Percentiles rank a stretch among this genome's conserved stretches.
Conservation (phyloP, 1,284 basidiomycete genomes). For the Pseudomicrostroma phylloplanum region DNA sequence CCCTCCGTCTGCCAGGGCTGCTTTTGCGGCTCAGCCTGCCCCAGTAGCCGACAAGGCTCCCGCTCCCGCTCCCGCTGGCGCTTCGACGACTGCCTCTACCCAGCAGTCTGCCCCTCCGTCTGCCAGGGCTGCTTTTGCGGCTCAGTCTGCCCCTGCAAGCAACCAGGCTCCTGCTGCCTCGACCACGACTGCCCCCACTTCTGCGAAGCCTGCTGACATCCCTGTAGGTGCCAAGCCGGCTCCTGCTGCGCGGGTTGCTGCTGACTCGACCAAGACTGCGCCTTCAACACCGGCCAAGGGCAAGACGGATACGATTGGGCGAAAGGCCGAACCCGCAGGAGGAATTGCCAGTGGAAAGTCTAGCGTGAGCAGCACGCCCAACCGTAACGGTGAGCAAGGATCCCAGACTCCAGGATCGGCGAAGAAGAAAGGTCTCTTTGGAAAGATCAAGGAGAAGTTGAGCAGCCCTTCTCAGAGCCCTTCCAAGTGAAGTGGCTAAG, state of each 20-base stretch:
- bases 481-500: not conserved
- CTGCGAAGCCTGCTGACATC: not conserved
- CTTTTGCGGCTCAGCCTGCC: not conserved
- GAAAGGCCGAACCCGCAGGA: not conserved
- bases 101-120: not conserved
- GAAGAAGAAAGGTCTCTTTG: slow-evolving; percentile 4
- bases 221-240: not conserved
- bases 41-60: not conserved
- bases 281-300: slow-evolving; percentile 2
- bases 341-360: too few relatives aligned
- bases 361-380: too few relatives aligned
- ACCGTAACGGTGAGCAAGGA: too few relatives aligned
- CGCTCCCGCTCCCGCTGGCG: not conserved
- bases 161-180: not conserved
- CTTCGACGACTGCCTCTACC: too few relatives aligned
- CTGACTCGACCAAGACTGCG: not conserved
- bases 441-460: slow-evolving; percentile 8
- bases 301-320: slow-evolving; percentile 2
- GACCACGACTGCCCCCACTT: not conserved
- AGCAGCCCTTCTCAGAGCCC: slow-evolving; percentile 3
- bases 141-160: not conserved
- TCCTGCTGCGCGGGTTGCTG: not conserved
- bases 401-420: too few relatives aligned
- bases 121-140: not conserved
- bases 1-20: not conserved